Conservation (phyloP, 2,329 filamentous ascomycete genomes). For the Aspergillus melleus region DNA sequence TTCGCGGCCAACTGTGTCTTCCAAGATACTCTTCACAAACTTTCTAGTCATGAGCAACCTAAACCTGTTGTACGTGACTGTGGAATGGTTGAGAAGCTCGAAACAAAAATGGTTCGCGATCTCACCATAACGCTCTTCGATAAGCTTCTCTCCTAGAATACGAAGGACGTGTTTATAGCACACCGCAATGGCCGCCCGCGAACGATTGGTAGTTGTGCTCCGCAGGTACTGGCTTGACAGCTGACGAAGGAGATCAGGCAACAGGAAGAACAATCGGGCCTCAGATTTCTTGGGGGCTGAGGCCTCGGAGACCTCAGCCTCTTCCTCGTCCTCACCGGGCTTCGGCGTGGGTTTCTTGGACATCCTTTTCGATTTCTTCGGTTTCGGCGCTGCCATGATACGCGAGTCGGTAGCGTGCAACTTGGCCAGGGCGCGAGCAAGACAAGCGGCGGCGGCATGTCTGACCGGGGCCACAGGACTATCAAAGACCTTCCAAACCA, state of each 20-base stretch:
- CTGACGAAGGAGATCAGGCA: constrained; percentile 75
- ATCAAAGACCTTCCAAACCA: constrained; percentile 84
- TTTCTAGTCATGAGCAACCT: constrained; percentile 80
- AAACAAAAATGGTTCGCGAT: constrained; percentile 79
- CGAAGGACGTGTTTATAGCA: constrained; percentile 83
- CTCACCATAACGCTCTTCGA: constrained; percentile 77
- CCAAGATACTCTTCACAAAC: constrained; percentile 79
- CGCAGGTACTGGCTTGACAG: constrained; percentile 79
- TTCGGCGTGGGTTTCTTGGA: constrained; percentile 62
- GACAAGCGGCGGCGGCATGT: constrained; percentile 80
- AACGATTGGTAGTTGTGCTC: constrained; percentile 73
- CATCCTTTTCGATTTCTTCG: constrained; percentile 70
- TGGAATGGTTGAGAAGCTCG: constrained; percentile 75
- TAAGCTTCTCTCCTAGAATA: constrained; percentile 74
- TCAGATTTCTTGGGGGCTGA: constrained; percentile 71
- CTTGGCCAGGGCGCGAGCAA: constrained; percentile 81
- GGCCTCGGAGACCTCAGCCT: constrained; percentile 72
- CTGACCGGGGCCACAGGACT: constrained; percentile 72
- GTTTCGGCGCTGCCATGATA: constrained; percentile 55
- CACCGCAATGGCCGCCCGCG: constrained; percentile 78
- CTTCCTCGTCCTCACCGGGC: constrained; percentile 70
- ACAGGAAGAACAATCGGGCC: constrained; percentile 68
- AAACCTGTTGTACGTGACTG: constrained; percentile 81
- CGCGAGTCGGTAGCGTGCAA: constrained; percentile 66
- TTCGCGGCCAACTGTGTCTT: constrained; percentile 76